Base-by-base conservation (phyloP, 495 filamentous ascomycete genomes). In the Diplogelasinospora grovesii region DNA sequence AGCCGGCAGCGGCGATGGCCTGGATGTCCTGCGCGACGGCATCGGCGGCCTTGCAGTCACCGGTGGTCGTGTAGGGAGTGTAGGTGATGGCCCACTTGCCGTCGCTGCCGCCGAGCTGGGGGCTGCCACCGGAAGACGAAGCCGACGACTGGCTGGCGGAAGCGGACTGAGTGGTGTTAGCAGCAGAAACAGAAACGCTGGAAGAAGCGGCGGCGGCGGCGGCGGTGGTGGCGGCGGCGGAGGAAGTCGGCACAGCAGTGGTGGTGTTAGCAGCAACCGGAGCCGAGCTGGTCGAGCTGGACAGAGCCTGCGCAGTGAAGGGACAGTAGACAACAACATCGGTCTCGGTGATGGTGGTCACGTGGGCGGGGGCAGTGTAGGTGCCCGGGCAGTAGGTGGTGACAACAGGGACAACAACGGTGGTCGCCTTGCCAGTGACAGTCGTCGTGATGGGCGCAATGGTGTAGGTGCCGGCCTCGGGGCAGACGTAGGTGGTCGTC, bases 31-130 rank as follows among this genome's bases (percentile, higher is more conserved):
- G 37, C 41, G 63, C 39, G 55, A 97, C 78, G 38, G 79, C 63
- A 26, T 39, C 27, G 41, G 71, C 62, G 55, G 52, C 46, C 80
- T 86, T 89, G 83, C 90, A 96, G 11, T 56, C 50, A 52, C 79
- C 69, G 45, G 46, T 38, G 35, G 54, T 43, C 53, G 69, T 68
- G 71, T 89, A 97, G 14, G 89, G 86, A 27, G 86, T 88, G 77
- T 95, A 97, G 50, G 92, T 86, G 57, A 96, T 87, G 69, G 82
- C 85, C 81, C 85, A 95, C 46, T 65, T 68, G 36, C 65, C 68
- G 54, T 67, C 68, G 26, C 57, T 52, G 37, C 41, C 33, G 22
- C 54, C 48, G 29, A 43, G 53, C 44, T 41, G 52, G 31, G 56
- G 22, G 29, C 43, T 22, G 10, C 30, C 25, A 16, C 22, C 27